Evolutionary conservation across 352 stramenopile species (phyloP).

Genomic region (Halophytophthora polymorphica): DNA sequence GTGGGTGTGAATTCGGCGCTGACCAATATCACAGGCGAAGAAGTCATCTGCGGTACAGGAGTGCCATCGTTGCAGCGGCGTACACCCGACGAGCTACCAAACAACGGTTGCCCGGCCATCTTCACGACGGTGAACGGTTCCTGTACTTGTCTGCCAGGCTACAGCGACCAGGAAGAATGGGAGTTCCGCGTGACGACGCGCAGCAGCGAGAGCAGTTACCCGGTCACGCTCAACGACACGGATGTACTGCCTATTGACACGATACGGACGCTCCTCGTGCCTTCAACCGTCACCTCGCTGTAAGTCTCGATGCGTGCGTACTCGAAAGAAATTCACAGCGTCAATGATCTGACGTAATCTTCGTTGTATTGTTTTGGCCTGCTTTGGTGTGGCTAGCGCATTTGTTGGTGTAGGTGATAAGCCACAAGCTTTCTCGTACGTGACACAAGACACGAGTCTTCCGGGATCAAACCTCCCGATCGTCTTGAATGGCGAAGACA

Average conservation of each 20-base stretch:
- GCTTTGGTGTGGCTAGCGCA: constrained; percentile 5
- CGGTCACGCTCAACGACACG: constrained; percentile 9
- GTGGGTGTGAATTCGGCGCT: constrained; percentile 27
- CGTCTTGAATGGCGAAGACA: constrained; percentile 20
- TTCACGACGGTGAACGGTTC: constrained; percentile 36
- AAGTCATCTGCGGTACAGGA: constrained; percentile 28
- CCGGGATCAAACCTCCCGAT: constrained; percentile 22
- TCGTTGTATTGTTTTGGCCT: neutral
- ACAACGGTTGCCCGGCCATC: constrained; percentile 32
- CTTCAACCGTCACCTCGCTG: constrained; percentile 25
- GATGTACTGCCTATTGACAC: constrained; percentile 29
- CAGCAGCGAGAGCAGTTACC: constrained; percentile 4
- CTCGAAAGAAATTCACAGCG: too few relatives aligned
- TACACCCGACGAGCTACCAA: constrained; percentile 16
- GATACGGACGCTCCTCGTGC: constrained; percentile 35
- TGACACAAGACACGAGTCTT: constrained; percentile 20
- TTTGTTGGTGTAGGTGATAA: constrained; percentile 20
- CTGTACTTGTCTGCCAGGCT: constrained; percentile 40
- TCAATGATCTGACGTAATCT: neutral
- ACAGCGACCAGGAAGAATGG: constrained; percentile 18
- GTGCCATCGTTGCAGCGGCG: constrained; percentile 34
- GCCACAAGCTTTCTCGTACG: constrained; percentile 21
- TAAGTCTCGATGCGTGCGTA: too few relatives aligned
- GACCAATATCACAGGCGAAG: constrained; percentile 21
- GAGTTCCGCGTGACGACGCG: constrained; percentile 27